Evolutionary conservation across 2,329 filamentous ascomycete genomes (phyloP), one percentile per base, ranked within the genome.

Genomic region (Tolypocladium amazonense): DNA sequence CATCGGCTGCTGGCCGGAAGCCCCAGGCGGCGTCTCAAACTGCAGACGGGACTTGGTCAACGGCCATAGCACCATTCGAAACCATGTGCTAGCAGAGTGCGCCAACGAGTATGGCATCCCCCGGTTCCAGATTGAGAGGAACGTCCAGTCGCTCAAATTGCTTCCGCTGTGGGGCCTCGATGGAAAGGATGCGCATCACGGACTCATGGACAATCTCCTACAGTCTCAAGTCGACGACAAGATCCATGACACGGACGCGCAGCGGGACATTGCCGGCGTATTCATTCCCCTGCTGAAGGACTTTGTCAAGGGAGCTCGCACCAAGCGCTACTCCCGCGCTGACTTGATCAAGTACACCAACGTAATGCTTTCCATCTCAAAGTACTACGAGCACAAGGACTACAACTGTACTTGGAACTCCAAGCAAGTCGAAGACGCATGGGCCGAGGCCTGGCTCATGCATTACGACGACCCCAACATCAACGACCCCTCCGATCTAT

Each of bases 41-140:
- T 83, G 80, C 69, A 73, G 80, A 47, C 74, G 80, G 52, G 80
- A 83, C 65, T 74, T 83, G 67, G 79, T 83, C 66, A 81, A 83
- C 64, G 78, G 77, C 18, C 76, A 81, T 62, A 72, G 73, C 52
- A 81, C 78, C 0, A 80, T 83, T 63, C 77, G 79, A 59, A 81
- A 80, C 71, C 79, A 83, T 64, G 80, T 82, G 64, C 70, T 83
- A 52, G 79, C 78, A 56, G 80, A 83, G 69, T 78, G 78, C 7
- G 80, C 80, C 11, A 81, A 81, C 64, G 80, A 83, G 61, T 83
- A 77, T 62, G 80, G 80, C 37, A 74, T 81, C 25, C 80, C 80
- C 7, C 77, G 80, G 23, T 80, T 81, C 67, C 80, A 83, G 66
- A 79, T 80, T 0, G 80, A 83, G 68, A 75, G 76, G 64, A 82